phyloP scores from a whole-genome alignment of 495 filamentous ascomycete genomes.

The Trichoderma orchidacearum region DNA sequence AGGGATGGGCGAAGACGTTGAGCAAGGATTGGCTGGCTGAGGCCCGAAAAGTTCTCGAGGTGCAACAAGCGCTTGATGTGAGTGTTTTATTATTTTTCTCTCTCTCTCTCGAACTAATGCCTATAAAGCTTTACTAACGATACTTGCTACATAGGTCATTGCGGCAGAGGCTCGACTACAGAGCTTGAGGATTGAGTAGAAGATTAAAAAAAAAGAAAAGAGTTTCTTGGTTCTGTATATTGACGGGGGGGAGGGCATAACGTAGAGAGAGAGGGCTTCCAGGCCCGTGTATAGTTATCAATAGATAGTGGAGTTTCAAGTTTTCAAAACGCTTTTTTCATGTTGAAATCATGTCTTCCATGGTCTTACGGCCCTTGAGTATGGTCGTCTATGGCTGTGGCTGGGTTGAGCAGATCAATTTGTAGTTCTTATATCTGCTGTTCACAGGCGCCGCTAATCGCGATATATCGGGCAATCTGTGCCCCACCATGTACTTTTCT shows the following conservation, averaged over 20 bases:
- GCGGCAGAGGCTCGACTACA: constrained; percentile 47
- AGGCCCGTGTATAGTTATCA: constrained; percentile 2
- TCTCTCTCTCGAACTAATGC: neutral
- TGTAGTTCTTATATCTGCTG: too few species aligned
- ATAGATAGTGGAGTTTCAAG: neutral
- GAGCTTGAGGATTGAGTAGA: constrained; percentile 41
- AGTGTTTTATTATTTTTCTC: constrained; percentile 22
- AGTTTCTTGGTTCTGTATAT: constrained; percentile 2
- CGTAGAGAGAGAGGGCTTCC: neutral
- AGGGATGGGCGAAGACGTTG: constrained; percentile 88
- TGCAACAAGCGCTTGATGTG: constrained; percentile 90
- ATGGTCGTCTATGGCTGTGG: too few species aligned
- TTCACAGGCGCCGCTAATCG: too few species aligned
- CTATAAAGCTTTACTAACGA: neutral
- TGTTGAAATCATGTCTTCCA: too few species aligned
- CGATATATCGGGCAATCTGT: too few species aligned
- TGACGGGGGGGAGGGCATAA: neutral
- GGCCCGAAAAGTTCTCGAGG: constrained; percentile 78
- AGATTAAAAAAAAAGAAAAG: neutral
- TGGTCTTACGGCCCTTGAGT: too few species aligned
- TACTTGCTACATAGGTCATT: constrained; percentile 35
- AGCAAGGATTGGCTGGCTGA: constrained; percentile 87
- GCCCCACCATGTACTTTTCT: too few species aligned
- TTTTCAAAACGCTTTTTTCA: too few species aligned
- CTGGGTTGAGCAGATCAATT: too few species aligned